phyloP scores from a whole-genome alignment of 345 rosid species.

The Eucalyptus erythrocorys region DNA sequence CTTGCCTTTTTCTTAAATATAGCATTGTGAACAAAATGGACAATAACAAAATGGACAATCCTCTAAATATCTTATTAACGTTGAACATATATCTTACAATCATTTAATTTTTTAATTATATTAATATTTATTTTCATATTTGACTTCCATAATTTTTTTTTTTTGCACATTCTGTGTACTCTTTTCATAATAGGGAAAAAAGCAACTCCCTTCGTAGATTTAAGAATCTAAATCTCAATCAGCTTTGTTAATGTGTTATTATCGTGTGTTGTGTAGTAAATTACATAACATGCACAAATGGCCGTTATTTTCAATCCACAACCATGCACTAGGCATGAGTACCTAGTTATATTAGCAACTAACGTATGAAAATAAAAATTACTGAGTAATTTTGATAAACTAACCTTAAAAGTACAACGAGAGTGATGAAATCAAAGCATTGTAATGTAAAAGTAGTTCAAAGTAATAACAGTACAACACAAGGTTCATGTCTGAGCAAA shows the following conservation, averaged over 20 bases:
- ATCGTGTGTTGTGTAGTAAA: background rate
- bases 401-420: background rate
- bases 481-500: fast-evolving
- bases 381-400: background rate
- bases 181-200: background rate
- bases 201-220: background rate
- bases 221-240: background rate
- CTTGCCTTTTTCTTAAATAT: background rate
- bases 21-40: background rate
- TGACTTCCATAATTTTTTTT: too few species aligned
- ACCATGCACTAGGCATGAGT: background rate
- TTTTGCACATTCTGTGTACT: background rate
- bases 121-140: too few species aligned
- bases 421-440: background rate
- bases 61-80: background rate
- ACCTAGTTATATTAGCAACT: background rate
- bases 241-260: background rate
- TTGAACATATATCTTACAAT: background rate
- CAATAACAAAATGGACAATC: background rate
- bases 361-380: background rate
- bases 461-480: background rate
- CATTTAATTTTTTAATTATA: background rate
- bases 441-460: background rate
- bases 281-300: background rate
- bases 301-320: background rate